Evolutionary conservation across 1,139 yeast species (phyloP), one percentile per base, ranked within the genome.

Genomic region (Sugiyamaella novakii): DNA sequence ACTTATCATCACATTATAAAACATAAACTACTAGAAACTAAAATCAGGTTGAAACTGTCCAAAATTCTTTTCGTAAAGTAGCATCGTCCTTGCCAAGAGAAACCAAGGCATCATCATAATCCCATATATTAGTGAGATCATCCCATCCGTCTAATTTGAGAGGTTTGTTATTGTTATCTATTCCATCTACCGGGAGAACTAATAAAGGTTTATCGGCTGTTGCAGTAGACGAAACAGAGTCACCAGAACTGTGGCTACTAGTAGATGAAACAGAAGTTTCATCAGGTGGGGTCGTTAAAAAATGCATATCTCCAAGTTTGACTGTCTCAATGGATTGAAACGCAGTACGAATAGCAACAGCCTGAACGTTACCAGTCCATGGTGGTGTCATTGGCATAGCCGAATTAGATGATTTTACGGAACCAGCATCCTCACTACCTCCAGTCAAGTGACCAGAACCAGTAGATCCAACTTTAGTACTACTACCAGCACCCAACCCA

Each of bases 361-460:
- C 61, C 8, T 60, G 59, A 7, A 62, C 65, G 34, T 44, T 55
- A 5, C 62, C 65, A 1, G 63, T 52, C 65, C 63, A 61, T 3
- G 62, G 56, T 8, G 63, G 57, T 5, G 55, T 50, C 3, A 50
- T 41, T 1, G 25, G 8, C 5, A 6, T 22, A 22, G 54, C 54
- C 12, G 38, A 33, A 18, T 15, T 27, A 10, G 40, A 18, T 10
- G 43, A 42, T 38, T 48, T 40, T 14, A 45, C 43, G 14, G 50
- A 25, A 3, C 36, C 41, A 12, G 36, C 56, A n/a, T 58, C 60
- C 7, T 54, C 60, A 17, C 55, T 52, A 7, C 51, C 59, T 5
- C 43, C 43, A 19, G 36, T 29, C 17, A 29, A 24, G 14, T 58
- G 47, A 25, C 52, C 38, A 29, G 50, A 38, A 8, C 49, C 52